Conservation (phyloP, 2,329 filamentous ascomycete genomes). For the Didymella pinodella region DNA sequence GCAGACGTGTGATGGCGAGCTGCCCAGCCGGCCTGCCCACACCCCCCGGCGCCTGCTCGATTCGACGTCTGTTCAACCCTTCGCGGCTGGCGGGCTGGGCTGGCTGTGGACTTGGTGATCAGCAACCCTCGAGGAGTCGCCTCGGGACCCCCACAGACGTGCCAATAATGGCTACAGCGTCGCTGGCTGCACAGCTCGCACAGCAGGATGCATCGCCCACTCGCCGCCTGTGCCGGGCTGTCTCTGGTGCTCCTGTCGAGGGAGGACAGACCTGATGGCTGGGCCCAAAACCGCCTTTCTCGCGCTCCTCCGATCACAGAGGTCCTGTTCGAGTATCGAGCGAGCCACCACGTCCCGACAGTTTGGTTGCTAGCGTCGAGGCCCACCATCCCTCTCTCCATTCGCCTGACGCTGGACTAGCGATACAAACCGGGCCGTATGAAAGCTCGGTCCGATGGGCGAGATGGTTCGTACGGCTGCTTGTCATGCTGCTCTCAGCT, state of each 20-base stretch:
- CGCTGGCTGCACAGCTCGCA: slow-evolving; percentile 12
- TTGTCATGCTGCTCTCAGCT: slow-evolving; percentile 6
- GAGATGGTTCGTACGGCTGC: slow-evolving; percentile 8
- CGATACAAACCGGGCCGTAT: slow-evolving; percentile 17
- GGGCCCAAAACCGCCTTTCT: slow-evolving; percentile 7
- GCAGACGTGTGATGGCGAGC: background rate
- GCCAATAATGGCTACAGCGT: slow-evolving; percentile 9
- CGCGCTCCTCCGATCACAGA: slow-evolving; percentile 8
- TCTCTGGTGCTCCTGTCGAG: slow-evolving; percentile 6
- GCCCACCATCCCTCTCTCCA: slow-evolving; percentile 3
- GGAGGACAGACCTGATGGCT: slow-evolving; percentile 13
- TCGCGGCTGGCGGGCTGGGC: background rate
- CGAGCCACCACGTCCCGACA: slow-evolving; percentile 1
- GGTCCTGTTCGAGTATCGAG: slow-evolving; percentile 1
- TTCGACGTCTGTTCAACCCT: slow-evolving; percentile 6
- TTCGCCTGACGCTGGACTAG: slow-evolving; percentile 6
- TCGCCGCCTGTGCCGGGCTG: slow-evolving; percentile 10
- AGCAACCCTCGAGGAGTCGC: background rate
- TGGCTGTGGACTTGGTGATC: background rate
- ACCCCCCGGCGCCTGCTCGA: slow-evolving; percentile 17
- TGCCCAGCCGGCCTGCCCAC: background rate
- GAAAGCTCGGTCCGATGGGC: slow-evolving; percentile 15
- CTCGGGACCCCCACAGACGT: background rate
- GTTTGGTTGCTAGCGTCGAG: slow-evolving; percentile 2
- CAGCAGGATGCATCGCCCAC: slow-evolving; percentile 1